Percentiles rank a stretch among this genome's conserved stretches.
Evolutionary conservation across 2,329 filamentous ascomycete species (phyloP).

Genomic region (Tolypocladium tropicale): DNA sequence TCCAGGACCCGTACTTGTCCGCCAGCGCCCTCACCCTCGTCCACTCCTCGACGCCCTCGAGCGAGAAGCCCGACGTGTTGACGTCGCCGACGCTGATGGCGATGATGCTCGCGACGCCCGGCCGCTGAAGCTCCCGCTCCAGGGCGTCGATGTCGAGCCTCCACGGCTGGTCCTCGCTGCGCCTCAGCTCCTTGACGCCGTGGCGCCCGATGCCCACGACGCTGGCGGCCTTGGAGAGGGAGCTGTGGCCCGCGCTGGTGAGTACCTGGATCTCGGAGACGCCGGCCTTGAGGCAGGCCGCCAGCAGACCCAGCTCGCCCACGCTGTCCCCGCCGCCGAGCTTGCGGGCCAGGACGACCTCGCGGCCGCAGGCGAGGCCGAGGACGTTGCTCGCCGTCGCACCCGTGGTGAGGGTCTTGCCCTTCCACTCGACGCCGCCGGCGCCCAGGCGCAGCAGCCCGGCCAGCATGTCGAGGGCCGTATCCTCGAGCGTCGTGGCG

Average conservation of each 20-base stretch:
- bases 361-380: constrained; percentile 56
- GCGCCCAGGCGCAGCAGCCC: constrained; percentile 49
- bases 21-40: constrained; percentile 55
- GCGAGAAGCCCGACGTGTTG: constrained; percentile 74
- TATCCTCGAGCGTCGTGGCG: constrained; percentile 66
- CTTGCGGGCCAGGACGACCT: constrained; percentile 43
- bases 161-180: constrained; percentile 48
- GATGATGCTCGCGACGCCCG: constrained; percentile 59
- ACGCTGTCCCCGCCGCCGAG: constrained; percentile 32
- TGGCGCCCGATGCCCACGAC: constrained; percentile 67
- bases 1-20: constrained; percentile 67
- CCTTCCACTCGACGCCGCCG: constrained; percentile 42
- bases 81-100: constrained; percentile 80
- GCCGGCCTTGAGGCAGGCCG: constrained; percentile 53
- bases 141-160: constrained; percentile 58
- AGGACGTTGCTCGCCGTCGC: constrained; percentile 74
- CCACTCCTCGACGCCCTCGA: constrained; percentile 49
- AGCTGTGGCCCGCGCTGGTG: constrained; percentile 76
- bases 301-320: constrained; percentile 59
- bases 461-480: constrained; percentile 58
- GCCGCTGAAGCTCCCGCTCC: constrained; percentile 43
- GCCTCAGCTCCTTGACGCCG: constrained; percentile 52
- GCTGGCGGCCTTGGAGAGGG: constrained; percentile 71
- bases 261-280: constrained; percentile 64
- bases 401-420: constrained; percentile 45